A percentile compares a stretch with the other conserved stretches of the same genome.
phyloP scores from a whole-genome alignment of 1,139 yeast species.

The Maudiozyma humilis region DNA sequence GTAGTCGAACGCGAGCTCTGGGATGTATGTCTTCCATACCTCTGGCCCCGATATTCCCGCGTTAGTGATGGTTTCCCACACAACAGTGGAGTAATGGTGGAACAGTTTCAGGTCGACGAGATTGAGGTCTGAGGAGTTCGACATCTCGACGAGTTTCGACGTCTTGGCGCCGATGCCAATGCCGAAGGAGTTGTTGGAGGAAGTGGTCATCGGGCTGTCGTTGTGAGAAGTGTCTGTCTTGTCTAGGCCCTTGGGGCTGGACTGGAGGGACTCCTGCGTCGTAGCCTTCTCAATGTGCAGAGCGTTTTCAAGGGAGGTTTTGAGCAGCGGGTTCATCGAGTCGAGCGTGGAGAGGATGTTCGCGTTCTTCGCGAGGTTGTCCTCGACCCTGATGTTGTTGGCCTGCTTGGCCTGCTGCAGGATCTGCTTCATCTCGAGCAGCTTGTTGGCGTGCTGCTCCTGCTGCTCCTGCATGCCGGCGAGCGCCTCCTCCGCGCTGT shows the following conservation, averaged over 20 bases:
- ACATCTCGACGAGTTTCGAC: slow-evolving; percentile 10
- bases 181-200: slow-evolving; percentile 6
- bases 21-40: slow-evolving; percentile 83
- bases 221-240: slow-evolving; percentile 4
- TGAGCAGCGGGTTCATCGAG: slow-evolving; percentile 7
- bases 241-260: slow-evolving; percentile 7
- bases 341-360: slow-evolving; percentile 5
- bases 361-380: slow-evolving; percentile 1
- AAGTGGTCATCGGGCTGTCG: slow-evolving; percentile 5
- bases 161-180: slow-evolving; percentile 1
- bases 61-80: slow-evolving; percentile 77
- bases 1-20: slow-evolving; percentile 76
- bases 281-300: slow-evolving; percentile 3
- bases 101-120: slow-evolving; percentile 71
- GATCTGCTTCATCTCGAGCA: slow-evolving; percentile 5
- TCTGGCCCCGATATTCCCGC: slow-evolving; percentile 84
- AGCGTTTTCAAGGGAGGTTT: slow-evolving; percentile 2
- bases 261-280: slow-evolving; percentile 1
- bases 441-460: slow-evolving; percentile 9
- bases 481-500: slow-evolving; percentile 16
- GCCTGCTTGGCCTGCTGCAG: slow-evolving; percentile 3
- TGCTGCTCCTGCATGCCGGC: slow-evolving; percentile 27
- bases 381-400: neutral
- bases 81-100: slow-evolving; percentile 79
- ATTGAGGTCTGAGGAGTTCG: slow-evolving; percentile 40